phyloP scores from a whole-genome alignment of 176 grass and related monocot genomes.

The Pharus latifolius region DNA sequence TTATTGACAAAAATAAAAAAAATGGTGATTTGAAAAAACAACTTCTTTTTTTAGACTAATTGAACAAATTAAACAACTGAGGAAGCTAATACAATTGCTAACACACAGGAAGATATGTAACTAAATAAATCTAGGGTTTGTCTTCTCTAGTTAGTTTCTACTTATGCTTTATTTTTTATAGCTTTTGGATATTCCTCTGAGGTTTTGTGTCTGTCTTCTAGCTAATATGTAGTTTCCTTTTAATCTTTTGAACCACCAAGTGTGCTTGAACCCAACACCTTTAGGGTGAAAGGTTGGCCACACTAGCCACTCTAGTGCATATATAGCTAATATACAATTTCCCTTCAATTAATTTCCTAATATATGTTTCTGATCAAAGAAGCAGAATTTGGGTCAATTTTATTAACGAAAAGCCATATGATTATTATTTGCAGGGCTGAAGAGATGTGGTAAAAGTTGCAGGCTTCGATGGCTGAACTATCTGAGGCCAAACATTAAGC shows the following conservation, averaged over 20 bases:
- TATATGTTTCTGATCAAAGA: no score
- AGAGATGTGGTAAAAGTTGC: conserved; percentile 92
- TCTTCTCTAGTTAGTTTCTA: not conserved
- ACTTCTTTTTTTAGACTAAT: no score
- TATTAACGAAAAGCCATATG: not conserved
- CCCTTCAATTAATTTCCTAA: no score
- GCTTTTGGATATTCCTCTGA: not conserved
- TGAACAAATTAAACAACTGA: not conserved
- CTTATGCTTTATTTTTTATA: not conserved
- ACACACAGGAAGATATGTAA: not conserved
- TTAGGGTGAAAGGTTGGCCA: no score
- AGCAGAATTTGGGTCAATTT: no score
- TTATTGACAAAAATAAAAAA: not conserved
- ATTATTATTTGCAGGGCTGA: conserved; percentile 51
- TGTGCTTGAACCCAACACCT: no score
- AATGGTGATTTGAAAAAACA: conserved; percentile 8
- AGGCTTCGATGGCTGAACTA: conserved; percentile 98
- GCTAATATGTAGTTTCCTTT: no score
- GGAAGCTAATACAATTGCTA: not conserved
- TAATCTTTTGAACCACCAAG: no score
- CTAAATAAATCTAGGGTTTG: not conserved
- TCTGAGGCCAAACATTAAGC: conserved; percentile 92
- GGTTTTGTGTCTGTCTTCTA: not conserved
- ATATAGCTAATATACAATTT: no score
- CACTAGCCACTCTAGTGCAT: no score